These are phyloP conservation scores for Penicillium sp. DNA, from an alignment of 2,329 filamentous ascomycete species.

Conservation along the genomic window DNA sequence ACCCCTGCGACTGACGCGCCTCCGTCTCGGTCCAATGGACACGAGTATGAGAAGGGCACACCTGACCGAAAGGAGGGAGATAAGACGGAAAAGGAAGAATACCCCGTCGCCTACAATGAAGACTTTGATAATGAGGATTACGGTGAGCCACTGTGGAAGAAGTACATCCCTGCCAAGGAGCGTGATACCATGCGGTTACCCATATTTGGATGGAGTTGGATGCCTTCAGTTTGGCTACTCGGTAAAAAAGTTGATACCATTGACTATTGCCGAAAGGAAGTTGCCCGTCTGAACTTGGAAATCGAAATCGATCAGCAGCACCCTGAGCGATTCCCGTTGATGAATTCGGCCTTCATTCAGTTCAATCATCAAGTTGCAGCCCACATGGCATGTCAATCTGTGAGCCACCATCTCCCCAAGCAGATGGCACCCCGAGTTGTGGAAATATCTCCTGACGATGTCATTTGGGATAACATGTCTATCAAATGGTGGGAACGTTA, in stretches of 20 bases:
- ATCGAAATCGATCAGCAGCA: slow-evolving; percentile 87
- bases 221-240: slow-evolving; percentile 72
- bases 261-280: slow-evolving; percentile 79
- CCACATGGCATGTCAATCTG: slow-evolving; percentile 93
- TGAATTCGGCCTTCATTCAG: slow-evolving; percentile 97
- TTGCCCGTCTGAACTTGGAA: slow-evolving; percentile 83
- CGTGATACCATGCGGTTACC: slow-evolving; percentile 80
- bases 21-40: slow-evolving; percentile 5
- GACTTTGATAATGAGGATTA: slow-evolving; percentile 61
- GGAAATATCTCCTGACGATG: slow-evolving; percentile 90
- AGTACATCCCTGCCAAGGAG: slow-evolving; percentile 75
- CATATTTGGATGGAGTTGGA: slow-evolving; percentile 60
- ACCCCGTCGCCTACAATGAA: slow-evolving; percentile 61
- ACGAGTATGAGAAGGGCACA: slow-evolving; percentile 11
- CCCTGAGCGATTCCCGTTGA: slow-evolving; percentile 78
- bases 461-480: slow-evolving; percentile 96
- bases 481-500: slow-evolving; percentile 92
- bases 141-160: slow-evolving; percentile 69
- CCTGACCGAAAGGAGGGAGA: slow-evolving; percentile 25
- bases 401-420: slow-evolving; percentile 85
- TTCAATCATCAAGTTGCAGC: slow-evolving; percentile 97
- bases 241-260: slow-evolving; percentile 94
- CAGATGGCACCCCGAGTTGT: slow-evolving; percentile 89
- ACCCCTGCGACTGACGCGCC: slow-evolving; percentile 18
- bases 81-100: slow-evolving; percentile 42